Evolutionary conservation across 306 rosid species (phyloP), one percentile per base, ranked within the genome.

Genomic region (Trifolium subterraneum): DNA sequence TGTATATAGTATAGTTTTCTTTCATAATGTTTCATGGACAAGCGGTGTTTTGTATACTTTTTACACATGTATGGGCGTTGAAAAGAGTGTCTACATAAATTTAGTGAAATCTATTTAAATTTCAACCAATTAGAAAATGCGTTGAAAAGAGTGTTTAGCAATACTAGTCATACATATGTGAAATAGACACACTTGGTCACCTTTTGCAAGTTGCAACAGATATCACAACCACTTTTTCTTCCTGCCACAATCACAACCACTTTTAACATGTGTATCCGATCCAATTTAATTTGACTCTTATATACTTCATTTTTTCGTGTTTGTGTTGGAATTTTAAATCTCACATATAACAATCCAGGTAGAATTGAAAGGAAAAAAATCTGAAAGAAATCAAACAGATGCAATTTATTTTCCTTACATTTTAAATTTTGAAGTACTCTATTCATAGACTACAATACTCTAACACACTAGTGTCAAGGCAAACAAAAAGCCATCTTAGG

Each of bases 1-100:
- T 73, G 63, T 65, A 64, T 47, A 56, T 62, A 69, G 51, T 36
- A 22, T 19, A 52, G 63, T 64, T 33, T 44, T 72, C 6, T 35
- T 68, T 59, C 68, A 65, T 27, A 56, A 35, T 33, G 23, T 71
- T 39, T 35, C 15, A 42, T 18, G 22, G 66, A 27, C 23, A 61
- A 39, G 54, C 12, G 15, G 14, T 60, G 42, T 33, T 63, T 78
- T 69, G 39, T 7, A 33, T 14, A 36, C 18, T 8, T 42, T n/a
- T 45, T 56, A 22, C 63, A 56, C 0, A 7, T 56, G 12, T 58
- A 10, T 44, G 60, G n/a, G n/a, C 2, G 25, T 22, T 22, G 25
- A 22, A 22, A n/a, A n/a, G n/a, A n/a, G n/a, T n/a, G n/a, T n/a
- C n/a, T n/a, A n/a, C n/a, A n/a, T n/a, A n/a, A n/a, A n/a, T n/a